Base-by-base conservation (phyloP, 139 green algal genomes). In the Chlamydomonas sp. region DNA sequence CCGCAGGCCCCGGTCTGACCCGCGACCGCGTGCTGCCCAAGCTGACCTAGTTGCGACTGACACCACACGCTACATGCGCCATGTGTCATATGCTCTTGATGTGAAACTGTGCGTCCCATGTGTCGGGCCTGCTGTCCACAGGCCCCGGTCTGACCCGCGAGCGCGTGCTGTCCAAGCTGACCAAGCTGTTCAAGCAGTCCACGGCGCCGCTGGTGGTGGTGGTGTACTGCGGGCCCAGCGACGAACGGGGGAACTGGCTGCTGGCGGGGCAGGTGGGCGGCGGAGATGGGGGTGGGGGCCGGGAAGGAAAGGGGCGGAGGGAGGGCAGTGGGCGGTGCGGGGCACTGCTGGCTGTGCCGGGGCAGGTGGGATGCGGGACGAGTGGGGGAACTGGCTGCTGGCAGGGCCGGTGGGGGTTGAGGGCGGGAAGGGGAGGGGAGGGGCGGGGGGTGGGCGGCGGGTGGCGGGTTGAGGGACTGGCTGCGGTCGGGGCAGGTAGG, bases 201-300 rank as follows among this genome's bases (percentile, higher is more conserved):
- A 78, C 80, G 16, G 80, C 80, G 4, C 69, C 80, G 5, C 68
- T 86, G 57, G 68, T 86, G 2, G 9, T 86, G 2, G 68, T 86
- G 59, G 77, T 59, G 68, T 86, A 86, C 69, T 64, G 68, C 58
- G 80, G 80, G 5, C 68, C 80, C 5, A 86, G 80, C 80, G 80
- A 86, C 16, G 80, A 86, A 69, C 80, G 80, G 1, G 80, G 80
- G 18, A 86, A 86, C 69, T 86, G 80, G 80, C 80, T 68, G 1
- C n/a, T 84, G 7, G 79, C 79, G 1, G 58, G 64, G 8, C 79
- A 84, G 79, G 79, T 84, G 18, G 5, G 79, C 74, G 8, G 17
- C 74, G 62, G 18, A 49, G 31, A 49, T 49, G 31, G 31, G 31
- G 31, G 31, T 49, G 31, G 31, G 31, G 31, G 31, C 31, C 31